Evolutionary conservation across 176 grass and related monocot species (phyloP), one percentile per base, ranked within the genome.

Genomic region (Ensete glaucum): DNA sequence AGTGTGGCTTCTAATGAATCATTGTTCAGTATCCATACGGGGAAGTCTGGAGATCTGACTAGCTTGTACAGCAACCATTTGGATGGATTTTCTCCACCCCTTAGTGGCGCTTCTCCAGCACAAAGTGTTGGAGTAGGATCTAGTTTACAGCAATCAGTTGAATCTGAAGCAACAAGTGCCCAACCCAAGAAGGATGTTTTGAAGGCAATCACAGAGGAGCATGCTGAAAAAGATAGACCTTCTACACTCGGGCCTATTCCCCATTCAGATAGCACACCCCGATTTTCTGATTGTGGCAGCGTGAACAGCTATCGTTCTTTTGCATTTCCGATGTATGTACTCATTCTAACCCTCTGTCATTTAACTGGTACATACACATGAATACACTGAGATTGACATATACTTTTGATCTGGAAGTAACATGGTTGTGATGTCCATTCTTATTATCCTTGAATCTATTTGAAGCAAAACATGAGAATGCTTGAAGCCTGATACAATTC

Each of bases 1-100:
- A 92, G 90, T 76, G 73, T 87, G 29, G 66, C 84, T 52, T 89
- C 90, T 21, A 92, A 89, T 76, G 87, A 92, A 58, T 92, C 90
- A 53, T 73, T 92, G 24, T 92, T 92, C 83, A 92, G 87, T 81
- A 87, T 89, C 82, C 87, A 89, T 27, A 83, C 75, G 63, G 79
- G 73, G 50, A 63, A 51, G 13, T 79, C 84, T 2, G 79, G 26
- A 74, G 90, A 92, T 17, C 54, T 83, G 6, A 59, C 25, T 50
- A 51, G 65, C 20, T 7, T 75, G 3, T 80, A 80, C 34, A 5
- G 34, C 78, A 27, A 52, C 29, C 82, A 81, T 48, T 89, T 87
- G 63, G 90, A 92, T 52, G 12, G 21, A 55, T 81, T 77, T 69
- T 73, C 74, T 43, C 80, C 88, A 73, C 82, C 87, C 11, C 57